Percentiles rank a stretch among this genome's conserved stretches.
These are phyloP conservation scores for Fonsecaea pedrosoi DNA, from an alignment of 2,329 filamentous ascomycete species.

Conservation along the genomic window DNA sequence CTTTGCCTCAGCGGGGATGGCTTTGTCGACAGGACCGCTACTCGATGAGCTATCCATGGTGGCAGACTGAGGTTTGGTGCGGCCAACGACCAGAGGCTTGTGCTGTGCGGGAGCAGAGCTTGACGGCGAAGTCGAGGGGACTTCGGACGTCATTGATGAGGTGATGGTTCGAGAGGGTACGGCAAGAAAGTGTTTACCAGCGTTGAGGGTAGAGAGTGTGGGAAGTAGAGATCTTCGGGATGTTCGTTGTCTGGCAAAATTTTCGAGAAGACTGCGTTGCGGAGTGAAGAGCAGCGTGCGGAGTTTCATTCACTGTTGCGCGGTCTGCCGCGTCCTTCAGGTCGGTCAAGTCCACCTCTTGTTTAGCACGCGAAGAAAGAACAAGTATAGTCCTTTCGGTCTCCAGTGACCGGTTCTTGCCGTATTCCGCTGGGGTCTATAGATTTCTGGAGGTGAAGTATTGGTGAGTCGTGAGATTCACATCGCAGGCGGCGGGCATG, in stretches of 20 bases:
- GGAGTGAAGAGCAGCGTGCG: background rate
- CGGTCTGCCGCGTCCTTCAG: background rate
- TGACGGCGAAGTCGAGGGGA: conserved; percentile 25
- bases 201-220: background rate
- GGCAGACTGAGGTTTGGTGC: conserved; percentile 38
- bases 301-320: conserved; percentile 2
- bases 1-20: conserved; percentile 35
- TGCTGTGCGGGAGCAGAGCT: conserved; percentile 36
- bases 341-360: background rate
- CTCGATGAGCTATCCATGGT: conserved; percentile 27
- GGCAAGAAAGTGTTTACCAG: background rate
- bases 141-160: conserved; percentile 34
- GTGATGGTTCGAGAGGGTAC: background rate
- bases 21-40: conserved; percentile 11
- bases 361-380: background rate
- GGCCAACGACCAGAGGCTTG: conserved; percentile 40
- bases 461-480: background rate
- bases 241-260: background rate
- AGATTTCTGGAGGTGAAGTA: background rate
- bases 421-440: background rate
- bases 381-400: background rate
- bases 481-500: background rate
- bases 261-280: background rate
- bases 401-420: background rate
- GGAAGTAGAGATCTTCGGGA: conserved; percentile 1